These are phyloP conservation scores for Cucurbita pepo DNA, from an alignment of 306 rosid genomes.

Conservation along the genomic window DNA sequence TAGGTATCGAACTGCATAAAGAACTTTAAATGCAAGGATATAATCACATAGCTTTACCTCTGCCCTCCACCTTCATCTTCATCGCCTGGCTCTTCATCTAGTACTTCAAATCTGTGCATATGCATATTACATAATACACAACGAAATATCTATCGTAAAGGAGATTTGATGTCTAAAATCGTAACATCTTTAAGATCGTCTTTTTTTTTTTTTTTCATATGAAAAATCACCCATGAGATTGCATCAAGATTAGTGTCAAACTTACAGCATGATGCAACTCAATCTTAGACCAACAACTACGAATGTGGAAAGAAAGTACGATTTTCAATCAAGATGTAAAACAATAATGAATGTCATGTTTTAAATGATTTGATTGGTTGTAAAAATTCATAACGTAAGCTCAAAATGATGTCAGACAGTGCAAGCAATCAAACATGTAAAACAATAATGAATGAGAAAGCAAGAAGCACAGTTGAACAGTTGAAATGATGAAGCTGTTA, in stretches of 20 bases:
- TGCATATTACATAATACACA: constrained; percentile 4
- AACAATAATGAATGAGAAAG: background rate
- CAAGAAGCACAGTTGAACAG: background rate
- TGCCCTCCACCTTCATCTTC: constrained; percentile 78
- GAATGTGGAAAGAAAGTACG: background rate
- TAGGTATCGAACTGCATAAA: background rate
- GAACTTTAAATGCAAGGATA: background rate
- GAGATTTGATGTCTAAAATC: background rate
- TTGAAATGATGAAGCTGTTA: background rate
- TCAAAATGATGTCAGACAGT: background rate
- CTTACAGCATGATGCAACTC: background rate
- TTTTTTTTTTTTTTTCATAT: background rate
- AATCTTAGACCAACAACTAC: background rate
- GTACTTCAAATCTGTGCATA: constrained; percentile 65
- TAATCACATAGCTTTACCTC: constrained; percentile 27
- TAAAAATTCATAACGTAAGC: background rate
- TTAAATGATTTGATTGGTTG: background rate
- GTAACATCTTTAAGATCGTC: background rate
- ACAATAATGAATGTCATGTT: background rate
- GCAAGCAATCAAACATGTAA: background rate
- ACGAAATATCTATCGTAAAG: background rate
- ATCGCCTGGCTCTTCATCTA: constrained; percentile 96
- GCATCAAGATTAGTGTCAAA: background rate
- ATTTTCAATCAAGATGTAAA: background rate
- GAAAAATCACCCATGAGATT: background rate